phyloP scores from a whole-genome alignment of 2,329 filamentous ascomycete species.

The Phyllosticta capitalensis region DNA sequence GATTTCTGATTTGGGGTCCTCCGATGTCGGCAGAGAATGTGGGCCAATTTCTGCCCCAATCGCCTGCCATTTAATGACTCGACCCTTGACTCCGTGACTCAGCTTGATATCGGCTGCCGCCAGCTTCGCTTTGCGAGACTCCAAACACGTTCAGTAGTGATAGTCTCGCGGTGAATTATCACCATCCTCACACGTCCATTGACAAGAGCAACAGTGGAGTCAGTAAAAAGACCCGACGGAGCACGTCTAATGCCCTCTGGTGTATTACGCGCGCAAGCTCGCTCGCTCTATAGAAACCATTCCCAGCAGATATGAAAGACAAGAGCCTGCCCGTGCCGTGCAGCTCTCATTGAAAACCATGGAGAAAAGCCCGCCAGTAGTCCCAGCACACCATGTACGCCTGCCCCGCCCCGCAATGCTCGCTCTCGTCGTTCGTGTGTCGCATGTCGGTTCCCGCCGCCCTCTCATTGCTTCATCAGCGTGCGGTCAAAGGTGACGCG shows the following conservation, averaged over 20 bases:
- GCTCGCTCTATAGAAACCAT: background rate
- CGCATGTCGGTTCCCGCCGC: background rate
- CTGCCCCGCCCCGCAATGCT: slow-evolving; percentile 10
- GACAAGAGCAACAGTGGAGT: background rate
- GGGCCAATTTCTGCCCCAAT: slow-evolving; percentile 3
- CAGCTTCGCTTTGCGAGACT: background rate
- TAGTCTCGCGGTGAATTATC: background rate
- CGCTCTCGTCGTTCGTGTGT: slow-evolving; percentile 2
- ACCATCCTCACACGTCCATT: background rate
- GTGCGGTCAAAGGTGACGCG: slow-evolving; percentile 70
- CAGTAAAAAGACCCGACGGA: background rate
- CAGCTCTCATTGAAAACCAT: slow-evolving; percentile 2
- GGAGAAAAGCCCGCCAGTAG: slow-evolving; percentile 4
- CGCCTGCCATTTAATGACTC: background rate
- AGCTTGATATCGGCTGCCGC: no score
- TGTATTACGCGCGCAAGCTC: background rate
- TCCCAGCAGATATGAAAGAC: background rate
- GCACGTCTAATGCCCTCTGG: background rate
- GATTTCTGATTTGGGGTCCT: slow-evolving; percentile 8
- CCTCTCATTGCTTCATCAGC: slow-evolving; percentile 1
- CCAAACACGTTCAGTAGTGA: background rate
- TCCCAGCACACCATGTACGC: slow-evolving; percentile 9
- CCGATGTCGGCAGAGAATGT: slow-evolving; percentile 9
- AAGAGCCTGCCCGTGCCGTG: background rate
- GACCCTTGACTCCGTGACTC: no score